Percentiles rank a stretch among this genome's conserved stretches.
These are phyloP conservation scores for Myriosclerotinia scirpicola DNA, from an alignment of 2,329 filamentous ascomycete genomes.

Conservation along the genomic window DNA sequence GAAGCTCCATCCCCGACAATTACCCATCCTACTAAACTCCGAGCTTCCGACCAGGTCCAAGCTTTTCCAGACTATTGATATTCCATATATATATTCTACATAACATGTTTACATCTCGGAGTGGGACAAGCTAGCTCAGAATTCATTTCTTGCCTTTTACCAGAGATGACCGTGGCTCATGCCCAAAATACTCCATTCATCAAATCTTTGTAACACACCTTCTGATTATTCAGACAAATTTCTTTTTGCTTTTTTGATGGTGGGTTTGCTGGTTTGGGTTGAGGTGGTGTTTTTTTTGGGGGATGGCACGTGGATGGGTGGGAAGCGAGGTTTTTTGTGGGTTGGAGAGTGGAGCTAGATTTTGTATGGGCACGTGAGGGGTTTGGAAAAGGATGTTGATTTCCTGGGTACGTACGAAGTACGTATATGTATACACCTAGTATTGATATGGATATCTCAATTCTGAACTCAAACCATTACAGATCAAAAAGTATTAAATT, in stretches of 20 bases:
- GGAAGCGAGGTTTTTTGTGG: conserved; percentile 6
- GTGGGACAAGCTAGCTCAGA: conserved; percentile 43
- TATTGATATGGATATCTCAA: no score
- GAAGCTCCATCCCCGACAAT: not conserved
- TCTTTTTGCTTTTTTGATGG: conserved; percentile 26
- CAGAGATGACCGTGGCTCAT: conserved; percentile 44
- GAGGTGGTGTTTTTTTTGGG: not conserved
- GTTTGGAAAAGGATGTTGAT: not conserved
- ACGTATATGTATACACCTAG: no score
- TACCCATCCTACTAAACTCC: not conserved
- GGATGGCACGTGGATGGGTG: no score
- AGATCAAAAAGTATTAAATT: no score
- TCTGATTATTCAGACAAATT: conserved; percentile 36
- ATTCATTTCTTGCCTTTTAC: conserved; percentile 45
- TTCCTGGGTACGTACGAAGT: not conserved
- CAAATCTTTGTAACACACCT: conserved; percentile 51
- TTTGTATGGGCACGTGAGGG: no score
- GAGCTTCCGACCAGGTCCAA: not conserved
- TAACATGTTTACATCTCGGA: conserved; percentile 29
- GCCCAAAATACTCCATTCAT: conserved; percentile 54
- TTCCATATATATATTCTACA: conserved; percentile 28
- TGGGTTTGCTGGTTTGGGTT: not conserved
- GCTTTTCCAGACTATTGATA: no score
- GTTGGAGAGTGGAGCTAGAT: not conserved
- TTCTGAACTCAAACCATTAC: no score